A percentile compares a stretch with the other conserved stretches of the same genome.
Evolutionary conservation across 257 asterid genomes (phyloP).

Genomic region (Linderniella brevidens): DNA sequence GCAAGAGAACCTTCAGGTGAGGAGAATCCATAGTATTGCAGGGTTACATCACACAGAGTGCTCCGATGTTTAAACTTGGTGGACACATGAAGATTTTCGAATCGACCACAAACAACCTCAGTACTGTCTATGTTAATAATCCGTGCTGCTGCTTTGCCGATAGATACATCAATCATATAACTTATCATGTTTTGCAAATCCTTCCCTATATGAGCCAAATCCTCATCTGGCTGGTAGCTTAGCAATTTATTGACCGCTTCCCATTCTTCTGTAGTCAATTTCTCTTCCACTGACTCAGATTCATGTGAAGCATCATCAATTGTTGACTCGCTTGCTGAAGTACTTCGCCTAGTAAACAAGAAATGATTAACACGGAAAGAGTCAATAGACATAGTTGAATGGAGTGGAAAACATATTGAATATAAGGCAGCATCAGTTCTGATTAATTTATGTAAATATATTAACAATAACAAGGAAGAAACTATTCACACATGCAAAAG

Average conservation of each 20-base stretch:
- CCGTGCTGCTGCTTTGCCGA: slow-evolving; percentile 81
- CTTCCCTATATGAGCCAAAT: slow-evolving; percentile 51
- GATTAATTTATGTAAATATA: too few relatives aligned
- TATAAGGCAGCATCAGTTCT: background rate
- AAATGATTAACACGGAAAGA: slow-evolving; percentile 10
- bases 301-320: slow-evolving; percentile 37
- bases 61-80: slow-evolving; percentile 74
- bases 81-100: slow-evolving; percentile 72
- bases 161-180: slow-evolving; percentile 64
- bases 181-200: slow-evolving; percentile 65
- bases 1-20: slow-evolving; percentile 99
- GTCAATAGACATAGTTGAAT: background rate
- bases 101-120: slow-evolving; percentile 91
- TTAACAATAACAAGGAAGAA: too few relatives aligned
- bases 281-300: slow-evolving; percentile 53
- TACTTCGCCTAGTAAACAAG: slow-evolving; percentile 42
- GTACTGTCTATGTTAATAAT: slow-evolving; percentile 48
- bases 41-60: slow-evolving; percentile 64
- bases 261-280: slow-evolving; percentile 92
- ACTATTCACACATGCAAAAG: too few relatives aligned
- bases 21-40: slow-evolving; percentile 81
- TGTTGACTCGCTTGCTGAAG: slow-evolving; percentile 42
- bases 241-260: slow-evolving; percentile 85
- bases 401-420: slow-evolving; percentile 1
- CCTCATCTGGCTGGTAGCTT: slow-evolving; percentile 89